A percentile compares a stretch with the other conserved stretches of the same genome.
phyloP scores from a whole-genome alignment of 2,329 filamentous ascomycete genomes.

The Fonsecaea nubica region DNA sequence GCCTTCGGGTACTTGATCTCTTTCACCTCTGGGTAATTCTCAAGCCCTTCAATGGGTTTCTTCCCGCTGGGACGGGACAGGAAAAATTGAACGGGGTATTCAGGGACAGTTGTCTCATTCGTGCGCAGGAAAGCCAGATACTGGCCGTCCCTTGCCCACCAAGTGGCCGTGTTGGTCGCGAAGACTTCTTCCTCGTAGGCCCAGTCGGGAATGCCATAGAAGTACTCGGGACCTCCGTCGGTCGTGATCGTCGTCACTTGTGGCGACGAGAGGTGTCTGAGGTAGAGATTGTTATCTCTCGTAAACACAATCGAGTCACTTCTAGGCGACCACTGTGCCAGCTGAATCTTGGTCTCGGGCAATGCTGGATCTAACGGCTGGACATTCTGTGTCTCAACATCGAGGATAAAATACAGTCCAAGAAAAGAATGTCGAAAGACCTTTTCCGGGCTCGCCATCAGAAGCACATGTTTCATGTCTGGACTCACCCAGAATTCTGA shows the following conservation, averaged over 20 bases:
- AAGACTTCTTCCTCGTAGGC: slow-evolving; percentile 93
- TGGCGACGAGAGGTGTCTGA: slow-evolving; percentile 70
- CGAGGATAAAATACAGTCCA: slow-evolving; percentile 87
- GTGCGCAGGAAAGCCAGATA: slow-evolving; percentile 91
- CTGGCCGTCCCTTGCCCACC: slow-evolving; percentile 92
- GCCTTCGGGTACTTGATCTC: slow-evolving; percentile 98
- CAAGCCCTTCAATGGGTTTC: slow-evolving; percentile 71
- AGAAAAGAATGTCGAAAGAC: slow-evolving; percentile 93
- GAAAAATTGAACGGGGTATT: slow-evolving; percentile 93
- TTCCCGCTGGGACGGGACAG: slow-evolving; percentile 82
- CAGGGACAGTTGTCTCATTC: slow-evolving; percentile 89
- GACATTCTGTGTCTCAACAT: slow-evolving; percentile 78
- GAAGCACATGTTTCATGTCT: slow-evolving; percentile 82
- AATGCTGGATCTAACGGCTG: slow-evolving; percentile 77
- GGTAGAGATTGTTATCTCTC: slow-evolving; percentile 84
- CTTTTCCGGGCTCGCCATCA: slow-evolving; percentile 73
- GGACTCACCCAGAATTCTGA: slow-evolving; percentile 74
- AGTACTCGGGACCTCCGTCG: slow-evolving; percentile 85
- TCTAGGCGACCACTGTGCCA: slow-evolving; percentile 87
- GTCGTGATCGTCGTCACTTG: slow-evolving; percentile 75
- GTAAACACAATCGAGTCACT: slow-evolving; percentile 91
- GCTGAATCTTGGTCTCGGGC: slow-evolving; percentile 71
- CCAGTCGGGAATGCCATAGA: slow-evolving; percentile 97
- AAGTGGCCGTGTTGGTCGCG: slow-evolving; percentile 78
- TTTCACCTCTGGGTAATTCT: slow-evolving; percentile 87